phyloP scores from a whole-genome alignment of 2,329 filamentous ascomycete genomes.

The Xylaria sp. region DNA sequence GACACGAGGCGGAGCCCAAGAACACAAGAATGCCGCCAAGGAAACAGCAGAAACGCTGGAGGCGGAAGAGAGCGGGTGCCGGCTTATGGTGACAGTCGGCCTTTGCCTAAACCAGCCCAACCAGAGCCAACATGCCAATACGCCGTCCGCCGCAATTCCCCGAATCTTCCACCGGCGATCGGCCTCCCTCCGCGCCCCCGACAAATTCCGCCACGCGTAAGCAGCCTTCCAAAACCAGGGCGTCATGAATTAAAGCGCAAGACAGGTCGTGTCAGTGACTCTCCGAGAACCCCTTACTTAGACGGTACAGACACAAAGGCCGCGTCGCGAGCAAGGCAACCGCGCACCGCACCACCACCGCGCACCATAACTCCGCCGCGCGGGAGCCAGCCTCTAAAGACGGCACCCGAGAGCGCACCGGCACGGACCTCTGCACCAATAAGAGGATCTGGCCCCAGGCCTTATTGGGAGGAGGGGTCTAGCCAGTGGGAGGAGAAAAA shows the following conservation, averaged over 20 bases:
- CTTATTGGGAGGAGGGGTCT: background rate
- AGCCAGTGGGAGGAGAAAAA: conserved; percentile 1
- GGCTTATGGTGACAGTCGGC: conserved; percentile 19
- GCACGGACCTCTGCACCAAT: no score
- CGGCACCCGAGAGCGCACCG: no score
- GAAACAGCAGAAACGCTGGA: background rate
- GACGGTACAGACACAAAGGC: background rate
- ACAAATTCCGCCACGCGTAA: background rate
- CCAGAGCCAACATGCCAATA: conserved; percentile 28
- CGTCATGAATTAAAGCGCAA: conserved; percentile 8
- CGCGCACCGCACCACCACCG: background rate
- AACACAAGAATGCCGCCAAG: conserved; percentile 6
- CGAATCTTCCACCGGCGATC: conserved; percentile 26
- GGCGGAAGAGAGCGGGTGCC: conserved; percentile 11
- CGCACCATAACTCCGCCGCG: background rate
- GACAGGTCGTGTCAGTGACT: conserved; percentile 12
- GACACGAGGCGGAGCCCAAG: background rate
- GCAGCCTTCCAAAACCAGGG: background rate
- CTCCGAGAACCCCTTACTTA: background rate
- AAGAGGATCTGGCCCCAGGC: background rate
- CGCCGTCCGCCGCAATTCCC: conserved; percentile 3
- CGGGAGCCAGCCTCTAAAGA: no score
- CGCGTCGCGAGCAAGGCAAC: background rate
- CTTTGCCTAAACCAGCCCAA: conserved; percentile 25
- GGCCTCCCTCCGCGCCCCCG: conserved; percentile 22